A percentile compares a stretch with the other conserved stretches of the same genome.
Conservation (phyloP, 768 basidiomycete species). For the Tubosaeta sp. region DNA sequence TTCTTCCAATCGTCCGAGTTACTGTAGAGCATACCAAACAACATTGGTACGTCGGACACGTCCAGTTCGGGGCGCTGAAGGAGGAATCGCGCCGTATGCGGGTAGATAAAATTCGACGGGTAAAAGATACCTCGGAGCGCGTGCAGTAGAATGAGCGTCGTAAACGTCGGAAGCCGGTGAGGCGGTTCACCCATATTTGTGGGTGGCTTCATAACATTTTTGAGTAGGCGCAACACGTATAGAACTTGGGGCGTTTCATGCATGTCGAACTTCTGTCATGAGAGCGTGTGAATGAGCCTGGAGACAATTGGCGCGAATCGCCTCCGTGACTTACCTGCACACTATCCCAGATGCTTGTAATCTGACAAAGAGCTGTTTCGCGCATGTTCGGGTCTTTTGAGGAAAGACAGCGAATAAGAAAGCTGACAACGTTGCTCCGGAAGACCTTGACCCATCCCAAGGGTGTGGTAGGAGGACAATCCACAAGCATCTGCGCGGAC, state of each 20-base stretch:
- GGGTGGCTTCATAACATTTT: constrained; percentile 11
- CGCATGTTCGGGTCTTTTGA: constrained; percentile 60
- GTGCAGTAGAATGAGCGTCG: constrained; percentile 79
- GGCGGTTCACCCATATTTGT: constrained; percentile 47
- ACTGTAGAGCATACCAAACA: constrained; percentile 86
- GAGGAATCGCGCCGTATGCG: constrained; percentile 80
- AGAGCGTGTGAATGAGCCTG: neutral
- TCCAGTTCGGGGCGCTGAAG: constrained; percentile 86
- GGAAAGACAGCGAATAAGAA: constrained; percentile 71
- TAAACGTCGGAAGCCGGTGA: constrained; percentile 67
- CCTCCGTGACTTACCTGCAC: constrained; percentile 51
- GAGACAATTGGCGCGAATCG: neutral
- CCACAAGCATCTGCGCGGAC: constrained; percentile 60
- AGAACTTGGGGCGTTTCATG: constrained; percentile 74
- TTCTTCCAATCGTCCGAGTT: constrained; percentile 75
- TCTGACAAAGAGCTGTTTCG: constrained; percentile 53
- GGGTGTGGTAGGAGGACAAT: constrained; percentile 52
- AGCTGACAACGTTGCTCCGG: constrained; percentile 69
- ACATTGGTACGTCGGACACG: constrained; percentile 78
- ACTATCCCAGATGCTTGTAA: constrained; percentile 55
- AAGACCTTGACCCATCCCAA: constrained; percentile 83
- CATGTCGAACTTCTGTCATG: constrained; percentile 54
- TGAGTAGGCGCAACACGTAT: constrained; percentile 54
- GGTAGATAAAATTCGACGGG: constrained; percentile 86
- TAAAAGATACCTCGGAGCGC: constrained; percentile 79